Evolutionary conservation across 371 early-diverging fungal species (phyloP).

Genomic region (Pancytospora epiphaga): DNA sequence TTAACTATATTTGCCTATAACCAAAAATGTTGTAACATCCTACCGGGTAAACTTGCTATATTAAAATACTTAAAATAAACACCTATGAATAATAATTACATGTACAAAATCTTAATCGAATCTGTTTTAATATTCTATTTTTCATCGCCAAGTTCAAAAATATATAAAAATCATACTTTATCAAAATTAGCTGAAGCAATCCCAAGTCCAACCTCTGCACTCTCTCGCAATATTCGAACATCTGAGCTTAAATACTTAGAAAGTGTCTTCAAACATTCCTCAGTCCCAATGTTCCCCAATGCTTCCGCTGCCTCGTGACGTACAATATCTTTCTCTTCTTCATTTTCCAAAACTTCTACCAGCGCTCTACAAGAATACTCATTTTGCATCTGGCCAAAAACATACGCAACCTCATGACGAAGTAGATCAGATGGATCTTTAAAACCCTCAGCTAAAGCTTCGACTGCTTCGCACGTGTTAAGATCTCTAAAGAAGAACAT

Average conservation of each 20-base stretch:
- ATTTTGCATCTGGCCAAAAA: constrained; percentile 94
- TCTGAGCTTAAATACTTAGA: constrained; percentile 67
- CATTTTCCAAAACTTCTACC: constrained; percentile 65
- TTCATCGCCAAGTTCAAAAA: no score
- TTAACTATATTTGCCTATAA: no score
- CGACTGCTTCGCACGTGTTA: constrained; percentile 68
- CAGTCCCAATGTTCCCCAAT: constrained; percentile 87
- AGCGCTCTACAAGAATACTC: constrained; percentile 74
- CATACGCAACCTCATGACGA: constrained; percentile 88
- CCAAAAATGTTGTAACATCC: no score
- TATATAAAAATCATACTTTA: no score
- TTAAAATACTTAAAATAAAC: no score
- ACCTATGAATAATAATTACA: no score
- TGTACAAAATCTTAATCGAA: no score
- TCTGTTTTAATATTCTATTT: no score
- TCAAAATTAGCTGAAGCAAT: no score
- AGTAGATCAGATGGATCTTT: constrained; percentile 68
- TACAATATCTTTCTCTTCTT: constrained; percentile 79
- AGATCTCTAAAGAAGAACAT: constrained; percentile 92
- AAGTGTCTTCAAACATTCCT: constrained; percentile 71
- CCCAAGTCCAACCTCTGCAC: constrained; percentile 84
- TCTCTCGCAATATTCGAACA: constrained; percentile 80
- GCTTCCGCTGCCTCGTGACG: constrained; percentile 98
- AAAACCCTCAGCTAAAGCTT: constrained; percentile 74
- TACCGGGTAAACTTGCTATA: no score